Conservation (phyloP, 768 basidiomycete genomes). For the Mrakia frigida region DNA sequence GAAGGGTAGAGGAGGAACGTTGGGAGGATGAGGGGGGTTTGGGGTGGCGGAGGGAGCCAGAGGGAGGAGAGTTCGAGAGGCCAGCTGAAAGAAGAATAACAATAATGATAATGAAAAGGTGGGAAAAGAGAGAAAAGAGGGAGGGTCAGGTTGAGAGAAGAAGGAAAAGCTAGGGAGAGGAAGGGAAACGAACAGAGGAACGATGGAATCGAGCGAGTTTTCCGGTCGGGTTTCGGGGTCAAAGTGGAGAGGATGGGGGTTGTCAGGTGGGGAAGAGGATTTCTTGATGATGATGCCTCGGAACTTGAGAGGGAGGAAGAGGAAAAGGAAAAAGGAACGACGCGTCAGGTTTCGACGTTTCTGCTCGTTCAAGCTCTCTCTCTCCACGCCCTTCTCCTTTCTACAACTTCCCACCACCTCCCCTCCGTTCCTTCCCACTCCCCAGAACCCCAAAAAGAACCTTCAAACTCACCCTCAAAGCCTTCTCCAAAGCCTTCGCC, state of each 20-base stretch:
- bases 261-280: slow-evolving; percentile 43
- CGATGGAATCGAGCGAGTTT: slow-evolving; percentile 5
- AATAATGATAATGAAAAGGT: too few relatives aligned
- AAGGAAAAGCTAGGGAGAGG: not conserved
- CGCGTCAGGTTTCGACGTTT: not conserved
- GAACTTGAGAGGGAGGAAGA: slow-evolving; percentile 50
- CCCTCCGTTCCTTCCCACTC: not conserved
- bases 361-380: not conserved
- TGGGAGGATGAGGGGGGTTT: slow-evolving; percentile 66
- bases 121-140: too few relatives aligned
- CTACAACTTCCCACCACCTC: not conserved
- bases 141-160: not conserved
- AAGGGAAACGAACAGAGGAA: slow-evolving; percentile 18
- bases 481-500: slow-evolving; percentile 54
- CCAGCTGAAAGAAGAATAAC: slow-evolving; percentile 9
- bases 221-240: slow-evolving; percentile 36
- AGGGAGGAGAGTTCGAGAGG: slow-evolving; percentile 18
- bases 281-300: slow-evolving; percentile 52
- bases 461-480: slow-evolving; percentile 59
- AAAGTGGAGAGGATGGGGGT: slow-evolving; percentile 43
- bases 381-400: not conserved
- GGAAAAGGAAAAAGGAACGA: not conserved
- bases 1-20: slow-evolving; percentile 93
- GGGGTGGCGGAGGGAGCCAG: slow-evolving; percentile 51
- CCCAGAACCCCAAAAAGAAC: not conserved